A percentile compares a stretch with the other conserved stretches of the same genome.
Conservation (phyloP, 371 early-diverging fungal genomes). For the Parasitella parasitica region DNA sequence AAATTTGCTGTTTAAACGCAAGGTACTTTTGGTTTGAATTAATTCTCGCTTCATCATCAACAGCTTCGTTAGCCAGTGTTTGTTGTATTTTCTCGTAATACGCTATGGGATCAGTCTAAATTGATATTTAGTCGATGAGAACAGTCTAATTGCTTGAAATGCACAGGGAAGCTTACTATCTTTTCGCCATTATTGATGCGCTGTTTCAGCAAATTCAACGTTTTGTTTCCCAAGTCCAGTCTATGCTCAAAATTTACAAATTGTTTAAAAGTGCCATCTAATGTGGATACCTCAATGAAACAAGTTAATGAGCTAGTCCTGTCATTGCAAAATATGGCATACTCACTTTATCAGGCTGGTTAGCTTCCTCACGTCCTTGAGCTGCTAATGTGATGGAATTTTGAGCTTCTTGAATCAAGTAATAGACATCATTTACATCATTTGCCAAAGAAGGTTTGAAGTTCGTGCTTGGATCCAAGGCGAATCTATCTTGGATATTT, state of each 20-base stretch:
- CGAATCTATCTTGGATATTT: background rate
- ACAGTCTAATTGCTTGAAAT: background rate
- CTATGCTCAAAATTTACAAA: constrained; percentile 11
- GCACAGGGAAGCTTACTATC: background rate
- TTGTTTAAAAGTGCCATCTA: constrained; percentile 7
- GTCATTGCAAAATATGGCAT: background rate
- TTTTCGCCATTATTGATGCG: constrained; percentile 1
- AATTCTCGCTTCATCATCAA: constrained; percentile 7
- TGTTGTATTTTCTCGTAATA: background rate
- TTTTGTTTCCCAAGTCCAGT: background rate
- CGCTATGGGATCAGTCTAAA: constrained; percentile 10
- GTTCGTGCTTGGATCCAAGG: background rate
- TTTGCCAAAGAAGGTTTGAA: background rate
- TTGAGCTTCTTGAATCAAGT: constrained; percentile 6
- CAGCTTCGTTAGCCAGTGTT: background rate
- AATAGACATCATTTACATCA: background rate
- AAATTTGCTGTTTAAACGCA: constrained; percentile 18
- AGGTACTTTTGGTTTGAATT: background rate
- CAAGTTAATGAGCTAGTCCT: background rate
- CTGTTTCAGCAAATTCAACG: background rate
- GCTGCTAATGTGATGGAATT: background rate
- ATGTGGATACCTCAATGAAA: background rate
- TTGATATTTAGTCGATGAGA: background rate
- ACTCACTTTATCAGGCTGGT: constrained; percentile 1
- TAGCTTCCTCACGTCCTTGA: constrained; percentile 9